Base-by-base conservation (phyloP, 371 early-diverging fungal genomes). In the Mucor mucedo region DNA sequence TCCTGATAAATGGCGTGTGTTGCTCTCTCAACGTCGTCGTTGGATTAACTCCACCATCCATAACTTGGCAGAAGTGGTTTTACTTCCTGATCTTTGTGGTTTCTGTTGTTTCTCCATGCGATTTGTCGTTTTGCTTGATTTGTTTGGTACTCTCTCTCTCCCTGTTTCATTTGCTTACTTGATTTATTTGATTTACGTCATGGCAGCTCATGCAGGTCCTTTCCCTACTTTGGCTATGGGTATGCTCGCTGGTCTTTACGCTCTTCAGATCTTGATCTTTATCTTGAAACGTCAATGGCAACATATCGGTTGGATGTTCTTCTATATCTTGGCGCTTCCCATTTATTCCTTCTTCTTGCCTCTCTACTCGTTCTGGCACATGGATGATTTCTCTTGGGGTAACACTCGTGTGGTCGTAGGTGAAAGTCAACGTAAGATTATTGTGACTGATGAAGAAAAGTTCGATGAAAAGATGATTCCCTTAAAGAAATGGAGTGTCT, bases 11-110 rank as follows among this genome's bases (percentile, higher is more conserved):
- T 98, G 95, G 87, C 77, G 79, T 33, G 87, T 98, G n/a, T 80
- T 99, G 54, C 79, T 98, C 32, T 97, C 79, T 1, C 85, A 88
- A 78, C 71, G 86, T 44, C 86, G 92, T 63, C 84, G 98, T 32
- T 97, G 98, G 98, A 98, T 98, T 76, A 98, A 98, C 79, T 96
- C 96, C 4, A 98, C 98, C 0, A 89, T 98, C 29, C 95, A 94
- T 74, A 99, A 99, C 75, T 77, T 98, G 58, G 87, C 95, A 72
- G 99, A 97, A 77, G 83, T 98, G 6, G 78, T 94, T 52, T 79
- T 87, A 53, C 74, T 97, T n/a, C 87, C 89, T 40, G 87, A 93
- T 61, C 84, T 98, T 49, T 98, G 99, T 69, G 99, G 99, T 2
- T 93, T 93, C 66, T 95, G 93, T 71, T 96, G 94, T 67, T 95